Evolutionary conservation across 345 rosid species (phyloP).

Genomic region (Eucalyptus paniculata): DNA sequence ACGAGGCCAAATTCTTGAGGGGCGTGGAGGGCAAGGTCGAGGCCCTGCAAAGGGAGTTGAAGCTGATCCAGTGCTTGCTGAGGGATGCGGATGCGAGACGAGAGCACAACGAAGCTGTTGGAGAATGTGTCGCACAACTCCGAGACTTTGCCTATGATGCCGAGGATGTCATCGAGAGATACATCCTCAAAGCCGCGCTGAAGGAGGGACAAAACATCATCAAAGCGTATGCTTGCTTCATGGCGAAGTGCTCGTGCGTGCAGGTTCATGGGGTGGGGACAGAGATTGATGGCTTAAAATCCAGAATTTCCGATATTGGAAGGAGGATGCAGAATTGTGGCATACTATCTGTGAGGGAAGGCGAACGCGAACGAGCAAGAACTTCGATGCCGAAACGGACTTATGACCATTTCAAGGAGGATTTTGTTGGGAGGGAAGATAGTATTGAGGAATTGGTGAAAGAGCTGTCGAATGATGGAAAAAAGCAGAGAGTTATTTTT

Average conservation of each 20-base stretch:
- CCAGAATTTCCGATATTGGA: constrained; percentile 16
- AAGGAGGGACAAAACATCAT: too few species aligned
- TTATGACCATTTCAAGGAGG: constrained; percentile 10
- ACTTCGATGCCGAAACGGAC: background rate
- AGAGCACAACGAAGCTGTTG: background rate
- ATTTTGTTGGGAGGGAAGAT: background rate
- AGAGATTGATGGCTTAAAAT: background rate
- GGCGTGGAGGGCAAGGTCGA: background rate
- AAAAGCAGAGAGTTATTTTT: background rate
- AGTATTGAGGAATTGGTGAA: background rate
- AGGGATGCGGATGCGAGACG: background rate
- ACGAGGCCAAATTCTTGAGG: background rate
- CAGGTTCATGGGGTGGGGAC: too few species aligned
- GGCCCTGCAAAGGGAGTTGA: background rate
- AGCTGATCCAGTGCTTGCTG: background rate
- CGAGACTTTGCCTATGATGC: too few species aligned
- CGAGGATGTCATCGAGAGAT: too few species aligned
- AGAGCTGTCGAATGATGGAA: background rate
- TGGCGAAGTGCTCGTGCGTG: too few species aligned
- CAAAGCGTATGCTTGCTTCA: too few species aligned
- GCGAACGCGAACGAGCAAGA: background rate
- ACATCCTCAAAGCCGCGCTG: too few species aligned
- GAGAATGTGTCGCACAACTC: background rate
- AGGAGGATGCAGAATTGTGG: constrained; percentile 18
- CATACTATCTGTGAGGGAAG: background rate